These are phyloP conservation scores for Hyparrhenia diplandra DNA, from an alignment of 176 grass and related monocot genomes.

Conservation along the genomic window DNA sequence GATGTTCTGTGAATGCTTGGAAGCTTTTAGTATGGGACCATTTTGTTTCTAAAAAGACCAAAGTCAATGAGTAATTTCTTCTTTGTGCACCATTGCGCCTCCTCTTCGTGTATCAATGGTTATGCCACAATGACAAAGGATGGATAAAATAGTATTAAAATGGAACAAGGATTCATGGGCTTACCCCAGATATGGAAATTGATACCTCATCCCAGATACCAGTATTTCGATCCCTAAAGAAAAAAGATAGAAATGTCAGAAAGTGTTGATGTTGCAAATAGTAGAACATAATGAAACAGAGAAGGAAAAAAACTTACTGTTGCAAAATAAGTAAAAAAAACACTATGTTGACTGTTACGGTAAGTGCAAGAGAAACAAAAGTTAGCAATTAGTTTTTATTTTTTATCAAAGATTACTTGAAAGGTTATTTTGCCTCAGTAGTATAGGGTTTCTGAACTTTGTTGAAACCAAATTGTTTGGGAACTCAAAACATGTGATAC, in stretches of 20 bases:
- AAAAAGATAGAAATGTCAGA: not conserved
- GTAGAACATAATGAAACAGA: not conserved
- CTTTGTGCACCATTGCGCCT: too few species aligned
- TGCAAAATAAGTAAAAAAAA: not conserved
- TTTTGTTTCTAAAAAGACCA: not conserved
- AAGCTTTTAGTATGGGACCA: not conserved
- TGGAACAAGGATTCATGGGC: slow-evolving; percentile 11
- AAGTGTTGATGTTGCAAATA: not conserved
- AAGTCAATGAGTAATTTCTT: slow-evolving; percentile 10
- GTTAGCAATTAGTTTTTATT: not conserved
- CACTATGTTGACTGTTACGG: not conserved
- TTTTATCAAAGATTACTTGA: not conserved
- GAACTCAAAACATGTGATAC: not conserved
- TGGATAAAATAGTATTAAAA: not conserved
- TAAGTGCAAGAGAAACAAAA: slow-evolving; percentile 18
- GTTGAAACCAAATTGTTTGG: too few species aligned
- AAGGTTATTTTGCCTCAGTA: too few species aligned
- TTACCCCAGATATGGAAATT: slow-evolving; percentile 74
- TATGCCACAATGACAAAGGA: slow-evolving; percentile 9
- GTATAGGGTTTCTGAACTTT: too few species aligned
- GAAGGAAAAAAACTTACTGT: not conserved
- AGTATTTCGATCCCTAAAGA: slow-evolving; percentile 87
- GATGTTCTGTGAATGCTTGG: not conserved
- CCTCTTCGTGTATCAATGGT: too few species aligned
- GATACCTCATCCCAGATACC: slow-evolving; percentile 99